Evolutionary conservation across 495 filamentous ascomycete species (phyloP).

Genomic region (Penicillium salamii): DNA sequence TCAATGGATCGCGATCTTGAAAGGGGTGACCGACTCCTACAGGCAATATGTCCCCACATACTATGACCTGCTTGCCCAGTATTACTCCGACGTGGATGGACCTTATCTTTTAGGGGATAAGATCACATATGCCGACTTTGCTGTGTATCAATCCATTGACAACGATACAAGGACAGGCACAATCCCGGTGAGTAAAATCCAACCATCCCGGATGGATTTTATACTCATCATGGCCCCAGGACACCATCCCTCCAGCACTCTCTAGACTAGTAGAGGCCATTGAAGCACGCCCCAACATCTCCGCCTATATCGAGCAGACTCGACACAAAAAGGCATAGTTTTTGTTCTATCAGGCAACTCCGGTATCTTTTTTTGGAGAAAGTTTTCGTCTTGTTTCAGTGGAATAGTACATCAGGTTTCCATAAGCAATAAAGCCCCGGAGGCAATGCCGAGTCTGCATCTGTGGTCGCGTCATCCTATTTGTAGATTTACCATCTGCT

Average conservation of each 20-base stretch:
- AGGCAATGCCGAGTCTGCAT: no score
- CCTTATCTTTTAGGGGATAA: constrained; percentile 32
- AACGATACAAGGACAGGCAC: constrained; percentile 22
- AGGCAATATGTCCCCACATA: constrained; percentile 27
- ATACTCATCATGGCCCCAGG: background rate
- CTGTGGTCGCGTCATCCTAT: no score
- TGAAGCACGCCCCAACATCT: constrained; percentile 6
- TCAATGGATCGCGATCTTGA: constrained; percentile 25
- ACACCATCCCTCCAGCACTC: background rate
- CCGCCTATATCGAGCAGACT: constrained; percentile 1
- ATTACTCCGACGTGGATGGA: constrained; percentile 21
- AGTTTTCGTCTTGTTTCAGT: no score
- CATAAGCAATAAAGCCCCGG: no score
- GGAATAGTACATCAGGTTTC: no score
- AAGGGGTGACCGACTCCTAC: constrained; percentile 12
- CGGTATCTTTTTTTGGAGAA: no score
- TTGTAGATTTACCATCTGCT: no score
- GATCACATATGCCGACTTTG: constrained; percentile 36
- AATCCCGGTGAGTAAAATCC: constrained; percentile 8
- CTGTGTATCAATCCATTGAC: constrained; percentile 33
- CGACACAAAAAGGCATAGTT: background rate
- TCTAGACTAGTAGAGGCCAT: constrained; percentile 1
- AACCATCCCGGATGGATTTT: background rate
- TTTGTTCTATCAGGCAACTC: no score
- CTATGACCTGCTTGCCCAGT: constrained; percentile 23